Base-by-base conservation (phyloP, 257 asterid species). In the Solanum tarapatanum region DNA sequence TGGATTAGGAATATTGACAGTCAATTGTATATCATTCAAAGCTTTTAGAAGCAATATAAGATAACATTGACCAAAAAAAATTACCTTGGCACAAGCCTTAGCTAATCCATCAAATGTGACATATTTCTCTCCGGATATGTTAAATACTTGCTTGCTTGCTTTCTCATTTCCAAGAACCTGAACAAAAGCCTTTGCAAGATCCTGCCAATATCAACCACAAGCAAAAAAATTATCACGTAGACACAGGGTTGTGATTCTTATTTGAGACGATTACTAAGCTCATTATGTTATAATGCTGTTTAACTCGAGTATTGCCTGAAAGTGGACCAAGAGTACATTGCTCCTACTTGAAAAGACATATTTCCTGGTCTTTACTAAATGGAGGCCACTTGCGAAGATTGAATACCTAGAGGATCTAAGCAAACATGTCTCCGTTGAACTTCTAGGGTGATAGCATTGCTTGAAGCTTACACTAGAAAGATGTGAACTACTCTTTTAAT, bases 71-170 rank as follows among this genome's bases (percentile, higher is more conserved):
- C 39, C 24, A 10, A 30, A 3, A 5, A 60, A 11, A 12, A 23
- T 77, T 92, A 97, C 99, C 98, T 95, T 96, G 26, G 99, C 98
- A 23, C 99, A 97, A 24, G 99, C 99, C 89, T 88, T 93, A 33
- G 99, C 99, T 90, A 97, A 93, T 85, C 99, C 99, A 87, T 94
- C 98, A 84, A 97, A 97, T 23, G 99, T 97, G 26, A 97, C 99
- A 70, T 95, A 97, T 90, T 95, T 97, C 19, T 95, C 98, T 28
- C 99, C 99, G 1, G 99, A 91, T 35, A 97, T 97, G 98, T 97
- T 97, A 88, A 97, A 96, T 24, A 97, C 93, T 91, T 96, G 91
- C 94, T 91, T 92, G 90, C 95, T 95, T 82, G 99, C 99, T 83
- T 97, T 97, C 88, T 92, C 98, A 83, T 96, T 97, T 79, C 99